Conservation (phyloP, 352 stramenopile genomes). For the Aphanomyces invadans region DNA sequence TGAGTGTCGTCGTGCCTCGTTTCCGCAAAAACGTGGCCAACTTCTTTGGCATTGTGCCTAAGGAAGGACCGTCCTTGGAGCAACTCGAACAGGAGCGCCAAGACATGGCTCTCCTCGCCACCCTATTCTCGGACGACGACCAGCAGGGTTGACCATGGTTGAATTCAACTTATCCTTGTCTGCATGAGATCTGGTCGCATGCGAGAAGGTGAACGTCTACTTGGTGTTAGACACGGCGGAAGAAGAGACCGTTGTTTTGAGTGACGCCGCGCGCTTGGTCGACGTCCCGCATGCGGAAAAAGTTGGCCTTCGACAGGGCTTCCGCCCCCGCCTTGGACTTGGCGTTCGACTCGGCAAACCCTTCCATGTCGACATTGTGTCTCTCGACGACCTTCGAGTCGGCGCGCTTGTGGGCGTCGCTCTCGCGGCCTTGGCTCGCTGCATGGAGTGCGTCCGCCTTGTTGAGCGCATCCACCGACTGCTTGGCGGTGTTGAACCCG, state of each 20-base stretch:
- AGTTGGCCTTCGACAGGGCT: slow-evolving; percentile 2
- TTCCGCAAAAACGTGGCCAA: slow-evolving; percentile 4
- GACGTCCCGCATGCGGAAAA: background rate
- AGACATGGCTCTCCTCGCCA: slow-evolving; percentile 10
- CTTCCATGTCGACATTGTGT: background rate
- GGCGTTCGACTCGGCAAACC: slow-evolving; percentile 8
- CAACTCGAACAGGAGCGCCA: slow-evolving; percentile 9
- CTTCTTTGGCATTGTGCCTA: slow-evolving; percentile 22
- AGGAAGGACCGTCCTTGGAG: slow-evolving; percentile 1
- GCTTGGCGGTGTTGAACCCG: background rate
- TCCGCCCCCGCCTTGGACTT: slow-evolving; percentile 4
- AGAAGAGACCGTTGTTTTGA: slow-evolving; percentile 6
- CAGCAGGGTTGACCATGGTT: background rate
- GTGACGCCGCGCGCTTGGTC: background rate
- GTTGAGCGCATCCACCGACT: background rate
- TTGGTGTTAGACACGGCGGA: background rate
- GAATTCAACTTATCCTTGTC: background rate
- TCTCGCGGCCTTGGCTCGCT: slow-evolving; percentile 5
- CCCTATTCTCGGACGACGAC: background rate
- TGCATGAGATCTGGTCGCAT: too few relatives aligned
- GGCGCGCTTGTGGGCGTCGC: slow-evolving; percentile 1
- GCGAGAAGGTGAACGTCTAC: too few relatives aligned
- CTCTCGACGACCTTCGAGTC: slow-evolving; percentile 1
- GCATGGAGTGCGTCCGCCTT: background rate
- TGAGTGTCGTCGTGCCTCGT: slow-evolving; percentile 8